Percentiles rank a stretch among this genome's conserved stretches.
Conservation (phyloP, 495 filamentous ascomycete species). For the Hypoxylon perforatum region DNA sequence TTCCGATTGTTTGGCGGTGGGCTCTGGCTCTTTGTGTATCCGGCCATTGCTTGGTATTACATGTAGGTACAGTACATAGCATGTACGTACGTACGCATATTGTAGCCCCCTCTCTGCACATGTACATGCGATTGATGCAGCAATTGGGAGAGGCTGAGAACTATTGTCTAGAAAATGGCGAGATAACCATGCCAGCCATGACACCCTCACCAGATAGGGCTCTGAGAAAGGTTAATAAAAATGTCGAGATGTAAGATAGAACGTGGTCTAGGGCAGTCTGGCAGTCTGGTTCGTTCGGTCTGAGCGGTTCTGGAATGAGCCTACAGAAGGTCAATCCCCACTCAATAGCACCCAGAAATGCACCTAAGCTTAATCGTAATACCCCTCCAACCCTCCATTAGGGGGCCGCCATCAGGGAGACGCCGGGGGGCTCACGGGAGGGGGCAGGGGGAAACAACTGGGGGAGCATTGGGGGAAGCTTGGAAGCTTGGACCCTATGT, state of each 20-base stretch:
- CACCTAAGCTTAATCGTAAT: slow-evolving; percentile 42
- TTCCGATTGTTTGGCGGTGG: slow-evolving; percentile 29
- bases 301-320: slow-evolving; percentile 24
- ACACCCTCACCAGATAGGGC: slow-evolving; percentile 13
- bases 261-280: slow-evolving; percentile 13
- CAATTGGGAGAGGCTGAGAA: too few relatives aligned
- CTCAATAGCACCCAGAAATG: slow-evolving; percentile 12
- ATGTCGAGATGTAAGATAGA: neutral
- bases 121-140: too few relatives aligned
- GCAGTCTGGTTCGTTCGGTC: neutral
- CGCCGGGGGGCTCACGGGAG: slow-evolving; percentile 6
- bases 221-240: neutral
- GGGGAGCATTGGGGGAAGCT: too few relatives aligned
- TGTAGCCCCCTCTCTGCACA: too few relatives aligned
- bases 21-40: neutral
- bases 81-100: neutral
- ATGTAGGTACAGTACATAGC: slow-evolving; percentile 18
- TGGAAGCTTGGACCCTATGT: too few relatives aligned
- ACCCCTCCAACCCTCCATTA: slow-evolving; percentile 28
- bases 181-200: neutral
- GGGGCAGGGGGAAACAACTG: neutral
- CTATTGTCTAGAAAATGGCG: neutral
- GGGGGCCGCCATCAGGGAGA: neutral
- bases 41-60: neutral
- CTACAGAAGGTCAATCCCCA: slow-evolving; percentile 20